These are phyloP conservation scores for Polychytrium aggregatum DNA, from an alignment of 192 early-diverging fungal genomes.

Conservation along the genomic window DNA sequence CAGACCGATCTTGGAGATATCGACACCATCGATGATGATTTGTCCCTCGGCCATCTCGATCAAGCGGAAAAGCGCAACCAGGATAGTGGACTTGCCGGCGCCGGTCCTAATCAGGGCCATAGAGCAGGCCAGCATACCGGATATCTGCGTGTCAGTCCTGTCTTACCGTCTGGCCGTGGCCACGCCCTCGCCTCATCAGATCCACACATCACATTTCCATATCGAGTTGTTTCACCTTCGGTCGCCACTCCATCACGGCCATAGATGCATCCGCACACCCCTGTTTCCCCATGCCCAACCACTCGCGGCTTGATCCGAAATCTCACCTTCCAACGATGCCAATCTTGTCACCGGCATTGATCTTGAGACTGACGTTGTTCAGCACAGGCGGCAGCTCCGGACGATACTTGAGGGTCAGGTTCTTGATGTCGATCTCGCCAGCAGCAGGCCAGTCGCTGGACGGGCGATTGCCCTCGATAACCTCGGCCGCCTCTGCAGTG, in stretches of 20 bases:
- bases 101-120: conserved; percentile 40
- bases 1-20: conserved; percentile 53
- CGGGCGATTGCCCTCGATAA: too few relatives aligned
- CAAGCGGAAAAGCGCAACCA: conserved; percentile 38
- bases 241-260: too few relatives aligned
- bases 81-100: conserved; percentile 67
- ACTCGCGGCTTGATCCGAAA: too few relatives aligned
- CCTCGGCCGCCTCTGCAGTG: too few relatives aligned
- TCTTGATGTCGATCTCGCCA: conserved; percentile 47
- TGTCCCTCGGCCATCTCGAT: conserved; percentile 32
- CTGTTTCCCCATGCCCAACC: too few relatives aligned
- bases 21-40: conserved; percentile 65
- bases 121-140: conserved; percentile 1
- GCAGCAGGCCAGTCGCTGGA: conserved; percentile 4
- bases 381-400: conserved; percentile 56
- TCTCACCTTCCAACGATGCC: conserved; percentile 70
- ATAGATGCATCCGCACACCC: too few relatives aligned
- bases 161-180: too few relatives aligned
- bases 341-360: conserved; percentile 66
- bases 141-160: too few relatives aligned
- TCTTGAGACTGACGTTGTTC: conserved; percentile 58
- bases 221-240: too few relatives aligned
- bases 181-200: too few relatives aligned
- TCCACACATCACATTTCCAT: too few relatives aligned
- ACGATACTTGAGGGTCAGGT: conserved; percentile 57